Conservation (phyloP, 2,329 filamentous ascomycete species). For the Colletotrichum viniferum region DNA sequence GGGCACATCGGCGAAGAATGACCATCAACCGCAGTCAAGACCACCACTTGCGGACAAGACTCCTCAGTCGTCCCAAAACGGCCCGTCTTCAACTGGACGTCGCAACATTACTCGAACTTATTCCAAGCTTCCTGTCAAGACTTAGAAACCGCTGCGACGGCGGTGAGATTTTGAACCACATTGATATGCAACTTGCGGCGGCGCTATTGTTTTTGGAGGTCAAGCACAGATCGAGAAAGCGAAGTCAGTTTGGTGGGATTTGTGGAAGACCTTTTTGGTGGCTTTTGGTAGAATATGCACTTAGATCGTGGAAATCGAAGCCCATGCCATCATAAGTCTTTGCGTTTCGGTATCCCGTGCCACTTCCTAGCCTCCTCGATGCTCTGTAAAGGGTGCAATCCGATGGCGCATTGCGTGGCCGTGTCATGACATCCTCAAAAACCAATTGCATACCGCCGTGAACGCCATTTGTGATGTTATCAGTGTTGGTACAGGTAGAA, state of each 20-base stretch:
- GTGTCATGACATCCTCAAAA: conserved; percentile 1
- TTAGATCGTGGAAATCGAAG: neutral
- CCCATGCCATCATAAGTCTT: neutral
- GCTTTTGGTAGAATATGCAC: conserved; percentile 9
- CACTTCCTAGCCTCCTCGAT: neutral
- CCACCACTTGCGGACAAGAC: neutral
- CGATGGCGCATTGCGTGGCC: neutral
- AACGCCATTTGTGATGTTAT: conserved; percentile 23
- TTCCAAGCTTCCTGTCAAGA: neutral
- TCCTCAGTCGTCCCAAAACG: neutral
- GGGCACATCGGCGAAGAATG: neutral
- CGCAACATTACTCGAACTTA: neutral
- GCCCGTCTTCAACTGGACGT: neutral
- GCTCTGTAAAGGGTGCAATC: neutral
- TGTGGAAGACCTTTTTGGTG: neutral
- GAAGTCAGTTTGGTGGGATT: neutral
- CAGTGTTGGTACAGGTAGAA: conserved; percentile 21
- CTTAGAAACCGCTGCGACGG: neutral
- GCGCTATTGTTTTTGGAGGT: neutral
- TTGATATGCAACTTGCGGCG: neutral
- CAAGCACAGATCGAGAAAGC: neutral
- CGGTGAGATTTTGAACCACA: neutral
- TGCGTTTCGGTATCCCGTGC: neutral
- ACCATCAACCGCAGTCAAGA: neutral
- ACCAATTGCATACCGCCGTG: conserved; percentile 16